Evolutionary conservation across 164 flowering plant species (phyloP), one percentile per base, ranked within the genome.

Genomic region (Dillenia suffruticosa): DNA sequence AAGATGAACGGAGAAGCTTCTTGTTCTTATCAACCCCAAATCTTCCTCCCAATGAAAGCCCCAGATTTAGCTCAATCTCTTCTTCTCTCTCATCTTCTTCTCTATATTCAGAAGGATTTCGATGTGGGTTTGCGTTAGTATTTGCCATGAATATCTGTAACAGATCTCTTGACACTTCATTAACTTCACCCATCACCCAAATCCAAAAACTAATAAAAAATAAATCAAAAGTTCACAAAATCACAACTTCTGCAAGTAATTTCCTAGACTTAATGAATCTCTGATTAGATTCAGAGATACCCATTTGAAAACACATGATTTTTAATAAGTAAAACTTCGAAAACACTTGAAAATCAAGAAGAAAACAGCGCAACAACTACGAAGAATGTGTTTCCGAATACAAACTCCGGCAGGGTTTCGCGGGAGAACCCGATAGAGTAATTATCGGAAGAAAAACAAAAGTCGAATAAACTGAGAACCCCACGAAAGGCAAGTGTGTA

Each of bases 31-130:
- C 92, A 8, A 92, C 80, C 14, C 99, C 97, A 63, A 94, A 94
- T 59, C 86, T 71, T 9, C 99, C 97, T 0, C 92, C 94, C 11
- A 94, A 65, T 8, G 99, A 94, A 13, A 94, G 73, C 51, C 96
- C 97, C 0, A 94, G 85, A 74, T 81, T 89, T 49, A 94, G 79
- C 81, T 88, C 96, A 12, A 88, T 61, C 26, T 79, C 96, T 12
- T 77, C 83, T 2, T 60, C 63, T 4, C 58, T 82, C 0, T 74
- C 83, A 2, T 62, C 72, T 12, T 46, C 68, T 5, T 54, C 48
- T 44, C 49, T 68, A 13, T 11, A 56, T 3, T 52, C 46, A 32
- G 40, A 32, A 0, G 4, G 40, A 32, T 32, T 5, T 32, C 6
- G 40, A 32, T 10, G 24, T 40, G 2, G 54, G 19, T 52, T 43